Conservation (phyloP, 2,329 filamentous ascomycete genomes). For the Trichoderma arundinaceum region DNA sequence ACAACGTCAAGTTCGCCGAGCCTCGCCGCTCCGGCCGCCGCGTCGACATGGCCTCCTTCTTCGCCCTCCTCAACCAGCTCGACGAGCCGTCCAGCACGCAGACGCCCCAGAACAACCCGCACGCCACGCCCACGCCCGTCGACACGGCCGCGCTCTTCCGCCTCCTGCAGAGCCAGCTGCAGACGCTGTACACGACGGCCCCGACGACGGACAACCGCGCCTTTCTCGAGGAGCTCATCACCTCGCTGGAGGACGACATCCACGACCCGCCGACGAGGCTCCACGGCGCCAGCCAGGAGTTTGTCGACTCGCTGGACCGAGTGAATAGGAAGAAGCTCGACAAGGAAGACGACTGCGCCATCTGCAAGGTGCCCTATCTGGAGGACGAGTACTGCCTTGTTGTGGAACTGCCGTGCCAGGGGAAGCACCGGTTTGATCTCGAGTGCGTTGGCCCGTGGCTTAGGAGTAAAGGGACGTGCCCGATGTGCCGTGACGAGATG, state of each 20-base stretch:
- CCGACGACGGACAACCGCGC: slow-evolving; percentile 55
- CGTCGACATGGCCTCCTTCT: slow-evolving; percentile 69
- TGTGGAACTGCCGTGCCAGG: slow-evolving; percentile 67
- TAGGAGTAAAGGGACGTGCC: slow-evolving; percentile 67
- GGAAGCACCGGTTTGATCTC: slow-evolving; percentile 65
- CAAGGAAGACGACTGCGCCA: slow-evolving; percentile 62
- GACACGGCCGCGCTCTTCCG: slow-evolving; percentile 63
- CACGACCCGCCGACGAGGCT: slow-evolving; percentile 58
- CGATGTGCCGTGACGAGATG: slow-evolving; percentile 66
- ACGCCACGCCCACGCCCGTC: slow-evolving; percentile 64
- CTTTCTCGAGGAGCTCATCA: slow-evolving; percentile 58
- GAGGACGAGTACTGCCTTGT: slow-evolving; percentile 68
- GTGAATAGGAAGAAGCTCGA: slow-evolving; percentile 58
- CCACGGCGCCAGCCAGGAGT: slow-evolving; percentile 62
- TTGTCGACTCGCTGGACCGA: slow-evolving; percentile 64
- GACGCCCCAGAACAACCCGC: slow-evolving; percentile 56
- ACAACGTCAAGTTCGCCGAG: slow-evolving; percentile 60
- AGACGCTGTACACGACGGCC: slow-evolving; percentile 55
- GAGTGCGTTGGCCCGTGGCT: slow-evolving; percentile 72
- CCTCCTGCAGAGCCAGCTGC: slow-evolving; percentile 63
- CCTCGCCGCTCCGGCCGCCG: slow-evolving; percentile 54
- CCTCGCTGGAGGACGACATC: slow-evolving; percentile 56
- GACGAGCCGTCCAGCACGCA: slow-evolving; percentile 45
- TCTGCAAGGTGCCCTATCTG: slow-evolving; percentile 66
- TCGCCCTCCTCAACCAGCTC: slow-evolving; percentile 61